A percentile compares a stretch with the other conserved stretches of the same genome.
Conservation (phyloP, 495 filamentous ascomycete species). For the Apiosordaria backusii region DNA sequence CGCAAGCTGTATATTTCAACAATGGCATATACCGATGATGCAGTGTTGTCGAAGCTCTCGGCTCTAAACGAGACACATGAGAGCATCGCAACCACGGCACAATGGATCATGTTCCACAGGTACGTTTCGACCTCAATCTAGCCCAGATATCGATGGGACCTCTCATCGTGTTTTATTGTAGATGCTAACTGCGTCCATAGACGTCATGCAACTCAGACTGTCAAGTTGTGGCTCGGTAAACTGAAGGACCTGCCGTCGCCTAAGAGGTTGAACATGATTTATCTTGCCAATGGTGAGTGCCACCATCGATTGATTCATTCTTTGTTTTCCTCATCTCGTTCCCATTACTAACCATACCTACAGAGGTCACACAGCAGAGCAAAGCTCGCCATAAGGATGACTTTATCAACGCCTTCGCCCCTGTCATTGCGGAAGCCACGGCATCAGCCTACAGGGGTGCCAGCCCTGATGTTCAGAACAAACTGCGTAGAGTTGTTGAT, state of each 20-base stretch:
- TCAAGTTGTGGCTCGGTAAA: constrained; percentile 82
- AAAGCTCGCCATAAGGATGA: constrained; percentile 87
- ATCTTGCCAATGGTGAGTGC: constrained; percentile 84
- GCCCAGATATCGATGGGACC: not conserved
- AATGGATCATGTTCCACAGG: constrained; percentile 99
- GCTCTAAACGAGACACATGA: constrained; percentile 95
- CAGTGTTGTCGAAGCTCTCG: constrained; percentile 88
- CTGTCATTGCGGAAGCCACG: constrained; percentile 83
- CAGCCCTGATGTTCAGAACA: constrained; percentile 76
- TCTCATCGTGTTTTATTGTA: constrained; percentile 1
- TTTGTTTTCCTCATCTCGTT: constrained; percentile 14
- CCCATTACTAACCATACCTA: not conserved
- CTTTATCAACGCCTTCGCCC: constrained; percentile 85
- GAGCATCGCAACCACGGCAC: constrained; percentile 87
- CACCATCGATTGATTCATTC: not conserved
- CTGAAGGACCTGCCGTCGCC: constrained; percentile 77
- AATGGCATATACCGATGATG: constrained; percentile 95
- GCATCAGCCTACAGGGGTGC: constrained; percentile 82
- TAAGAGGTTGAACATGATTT: constrained; percentile 87
- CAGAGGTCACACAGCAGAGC: constrained; percentile 94
- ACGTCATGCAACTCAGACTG: constrained; percentile 84
- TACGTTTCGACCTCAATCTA: constrained; percentile 40
- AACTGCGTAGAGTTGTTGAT: constrained; percentile 83
- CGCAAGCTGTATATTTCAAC: not conserved
- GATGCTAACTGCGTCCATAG: constrained; percentile 44